Evolutionary conservation across 345 rosid species (phyloP), one percentile per base, ranked within the genome.

Genomic region (Acer campestre): DNA sequence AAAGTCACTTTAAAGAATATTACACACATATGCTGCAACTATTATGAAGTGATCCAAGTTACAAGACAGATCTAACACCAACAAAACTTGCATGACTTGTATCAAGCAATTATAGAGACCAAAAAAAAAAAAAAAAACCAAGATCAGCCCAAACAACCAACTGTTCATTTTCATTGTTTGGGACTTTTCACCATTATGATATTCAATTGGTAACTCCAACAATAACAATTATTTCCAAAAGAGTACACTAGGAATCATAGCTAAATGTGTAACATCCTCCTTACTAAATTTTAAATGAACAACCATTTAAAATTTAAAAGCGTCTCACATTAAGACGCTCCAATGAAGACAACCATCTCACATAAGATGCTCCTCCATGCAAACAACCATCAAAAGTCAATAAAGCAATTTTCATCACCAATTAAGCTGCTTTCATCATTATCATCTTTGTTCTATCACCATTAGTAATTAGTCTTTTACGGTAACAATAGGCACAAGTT

Each of bases 51-150:
- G 29, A 71, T 44, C 42, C 23, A 65, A 55, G 20, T 51, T 67
- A 40, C 40, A 70, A 38, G 46, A 25, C 75, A 62, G 53, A 68
- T 68, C 66, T 44, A 68, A 35, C 65, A 56, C 20, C 42, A 65
- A 65, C n/a, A 16, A 35, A 12, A 35, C 10, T 14, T 29, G 20
- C 7, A 23, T 31, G 68, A 65, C 29, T 25, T 58, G 3, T 42
- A 40, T 62, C 40, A 61, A 74, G 31, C 56, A 61, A 35, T 73
- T 12, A 61, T 14, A 4, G 22, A 13, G 20, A 23, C n/a, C n/a
- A 20, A 20, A 25, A 46, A 35, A 35, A 35, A 0, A 1, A 48
- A 20, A 68, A 3, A 5, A 4, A 40, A 7, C 7, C 10, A 72
- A 40, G 75, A 59, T 40, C 44, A 18, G 22, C n/a, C 53, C 49